Percentiles rank a stretch among this genome's conserved stretches.
Conservation (phyloP, 352 stramenopile species). For the Phytophthora colocasiae region DNA sequence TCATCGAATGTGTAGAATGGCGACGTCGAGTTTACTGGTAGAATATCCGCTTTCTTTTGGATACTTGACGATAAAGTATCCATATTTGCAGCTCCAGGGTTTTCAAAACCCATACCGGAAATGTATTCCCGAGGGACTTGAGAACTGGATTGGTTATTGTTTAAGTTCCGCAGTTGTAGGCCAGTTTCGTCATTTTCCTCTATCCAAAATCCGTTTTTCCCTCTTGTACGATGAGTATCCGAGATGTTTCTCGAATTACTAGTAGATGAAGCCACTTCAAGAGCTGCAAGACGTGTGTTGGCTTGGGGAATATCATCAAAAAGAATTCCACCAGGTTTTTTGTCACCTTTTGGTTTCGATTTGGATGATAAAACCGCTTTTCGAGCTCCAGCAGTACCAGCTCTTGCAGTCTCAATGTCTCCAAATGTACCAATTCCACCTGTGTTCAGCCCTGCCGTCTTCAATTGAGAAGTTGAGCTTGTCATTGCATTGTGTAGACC, state of each 20-base stretch:
- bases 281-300: constrained; percentile 9
- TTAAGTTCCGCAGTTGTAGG: background rate
- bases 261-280: constrained; percentile 5
- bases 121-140: constrained; percentile 15
- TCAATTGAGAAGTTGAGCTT: constrained; percentile 15
- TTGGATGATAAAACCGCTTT: constrained; percentile 14
- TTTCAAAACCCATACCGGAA: constrained; percentile 24
- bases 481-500: constrained; percentile 1
- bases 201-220: background rate
- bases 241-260: too few relatives aligned
- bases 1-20: constrained; percentile 39
- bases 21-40: constrained; percentile 1
- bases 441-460: constrained; percentile 4
- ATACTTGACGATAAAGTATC: background rate
- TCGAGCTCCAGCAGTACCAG: constrained; percentile 10
- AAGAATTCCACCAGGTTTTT: constrained; percentile 8
- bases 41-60: constrained; percentile 10
- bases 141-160: background rate
- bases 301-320: constrained; percentile 15
- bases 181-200: background rate
- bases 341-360: constrained; percentile 11
- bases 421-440: constrained; percentile 6
- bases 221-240: too few relatives aligned
- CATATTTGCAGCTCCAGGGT: background rate
- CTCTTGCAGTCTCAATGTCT: constrained; percentile 2